Conservation (phyloP, 192 early-diverging fungal species). For the Umbelopsis ramanniana region DNA sequence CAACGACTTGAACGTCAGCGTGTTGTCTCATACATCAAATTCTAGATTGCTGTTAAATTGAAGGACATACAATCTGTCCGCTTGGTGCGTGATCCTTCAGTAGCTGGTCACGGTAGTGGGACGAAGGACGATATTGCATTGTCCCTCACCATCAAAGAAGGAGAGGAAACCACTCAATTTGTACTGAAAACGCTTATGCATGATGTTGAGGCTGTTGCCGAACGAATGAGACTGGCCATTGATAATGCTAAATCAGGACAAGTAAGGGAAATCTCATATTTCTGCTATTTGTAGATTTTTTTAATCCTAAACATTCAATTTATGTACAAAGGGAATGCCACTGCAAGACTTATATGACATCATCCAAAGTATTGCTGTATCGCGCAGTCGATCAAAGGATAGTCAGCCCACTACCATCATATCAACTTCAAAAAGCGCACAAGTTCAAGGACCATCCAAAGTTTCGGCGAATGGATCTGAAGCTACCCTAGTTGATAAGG, state of each 20-base stretch:
- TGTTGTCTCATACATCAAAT: background rate
- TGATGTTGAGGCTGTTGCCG: constrained; percentile 22
- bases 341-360: constrained; percentile 23
- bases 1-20: background rate
- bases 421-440: background rate
- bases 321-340: background rate
- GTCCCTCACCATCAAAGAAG: constrained; percentile 13
- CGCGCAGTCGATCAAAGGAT: constrained; percentile 17
- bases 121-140: constrained; percentile 13
- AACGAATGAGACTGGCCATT: constrained; percentile 24
- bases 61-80: constrained; percentile 47
- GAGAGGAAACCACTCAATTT: background rate
- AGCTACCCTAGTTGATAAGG: constrained; percentile 28
- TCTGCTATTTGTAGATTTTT: no score
- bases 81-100: constrained; percentile 22
- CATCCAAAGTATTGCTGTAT: constrained; percentile 1
- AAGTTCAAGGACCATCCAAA: constrained; percentile 22
- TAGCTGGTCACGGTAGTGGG: constrained; percentile 27
- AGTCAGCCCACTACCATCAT: background rate
- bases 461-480: constrained; percentile 20
- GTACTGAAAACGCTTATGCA: constrained; percentile 31
- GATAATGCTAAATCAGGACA: constrained; percentile 18
- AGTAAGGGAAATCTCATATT: background rate
- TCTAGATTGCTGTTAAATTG: constrained; percentile 48
- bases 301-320: no score